phyloP scores from a whole-genome alignment of 768 basidiomycete genomes.

The Mrakia blollopis region DNA sequence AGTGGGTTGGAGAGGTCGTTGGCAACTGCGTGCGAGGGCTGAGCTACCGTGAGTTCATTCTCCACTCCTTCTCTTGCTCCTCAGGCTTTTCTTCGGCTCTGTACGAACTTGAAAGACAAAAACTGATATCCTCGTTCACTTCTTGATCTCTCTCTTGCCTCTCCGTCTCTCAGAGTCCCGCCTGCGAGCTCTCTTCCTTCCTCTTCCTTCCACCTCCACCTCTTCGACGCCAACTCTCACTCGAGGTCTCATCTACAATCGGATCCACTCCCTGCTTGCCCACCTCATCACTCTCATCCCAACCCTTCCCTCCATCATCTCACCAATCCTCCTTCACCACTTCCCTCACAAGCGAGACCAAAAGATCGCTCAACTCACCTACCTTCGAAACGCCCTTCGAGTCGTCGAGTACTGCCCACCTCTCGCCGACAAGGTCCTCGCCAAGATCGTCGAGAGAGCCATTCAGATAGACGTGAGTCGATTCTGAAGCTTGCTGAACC shows the following conservation, averaged over 20 bases:
- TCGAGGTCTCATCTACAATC: conserved; percentile 74
- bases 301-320: conserved; percentile 78
- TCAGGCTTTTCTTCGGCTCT: neutral
- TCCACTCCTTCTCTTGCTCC: neutral
- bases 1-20: conserved; percentile 81
- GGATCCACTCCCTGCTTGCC: conserved; percentile 76
- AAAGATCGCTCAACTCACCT: conserved; percentile 72
- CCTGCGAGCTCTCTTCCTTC: conserved; percentile 23
- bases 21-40: conserved; percentile 77
- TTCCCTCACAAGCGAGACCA: conserved; percentile 93
- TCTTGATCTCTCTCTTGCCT: neutral
- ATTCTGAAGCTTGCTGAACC: neutral
- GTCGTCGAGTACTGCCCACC: conserved; percentile 84
- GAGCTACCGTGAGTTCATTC: conserved; percentile 63
- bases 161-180: conserved; percentile 5
- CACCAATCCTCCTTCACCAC: conserved; percentile 72
- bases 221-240: conserved; percentile 58
- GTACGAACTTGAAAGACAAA: neutral
- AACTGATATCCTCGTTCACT: neutral
- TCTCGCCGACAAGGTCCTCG: conserved; percentile 70
- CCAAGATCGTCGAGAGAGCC: conserved; percentile 84
- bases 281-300: conserved; percentile 87
- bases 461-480: conserved; percentile 85
- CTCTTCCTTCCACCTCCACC: conserved; percentile 17
- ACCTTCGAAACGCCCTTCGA: conserved; percentile 80